phyloP scores from a whole-genome alignment of 306 rosid species.

The Dryas octopetala region DNA sequence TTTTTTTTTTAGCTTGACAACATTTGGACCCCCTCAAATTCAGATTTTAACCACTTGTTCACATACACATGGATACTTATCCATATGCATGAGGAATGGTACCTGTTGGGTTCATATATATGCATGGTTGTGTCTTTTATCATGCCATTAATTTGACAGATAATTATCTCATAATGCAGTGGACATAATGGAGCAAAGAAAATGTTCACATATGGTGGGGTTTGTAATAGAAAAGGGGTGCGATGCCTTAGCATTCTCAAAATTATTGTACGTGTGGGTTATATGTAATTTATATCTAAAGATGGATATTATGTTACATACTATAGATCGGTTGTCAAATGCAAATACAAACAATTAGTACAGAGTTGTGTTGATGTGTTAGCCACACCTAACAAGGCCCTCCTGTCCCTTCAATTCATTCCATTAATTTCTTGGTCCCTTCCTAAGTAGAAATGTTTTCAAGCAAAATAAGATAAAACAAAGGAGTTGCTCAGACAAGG shows the following conservation, averaged over 20 bases:
- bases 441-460: conserved; percentile 1
- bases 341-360: not conserved
- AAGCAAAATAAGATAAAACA: conserved; percentile 7
- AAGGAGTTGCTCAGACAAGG: conserved; percentile 10
- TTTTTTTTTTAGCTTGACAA: not conserved
- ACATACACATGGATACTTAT: not conserved
- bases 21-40: not conserved
- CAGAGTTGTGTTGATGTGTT: not conserved
- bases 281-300: no score
- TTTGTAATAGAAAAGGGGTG: not conserved
- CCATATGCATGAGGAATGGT: conserved; percentile 12
- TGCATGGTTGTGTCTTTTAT: not conserved
- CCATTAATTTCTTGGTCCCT: conserved; percentile 22
- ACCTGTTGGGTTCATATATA: not conserved
- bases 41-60: not conserved
- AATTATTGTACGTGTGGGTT: no score
- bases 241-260: no score
- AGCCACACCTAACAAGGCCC: conserved; percentile 20
- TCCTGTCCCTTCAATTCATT: conserved; percentile 5
- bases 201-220: conserved; percentile 1
- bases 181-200: not conserved
- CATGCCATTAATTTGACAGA: not conserved
- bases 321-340: not conserved
- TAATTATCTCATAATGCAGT: not conserved
- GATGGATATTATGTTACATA: no score